Evolutionary conservation across 768 basidiomycete genomes (phyloP).

Genomic region (Macrolepiota dolichaula): DNA sequence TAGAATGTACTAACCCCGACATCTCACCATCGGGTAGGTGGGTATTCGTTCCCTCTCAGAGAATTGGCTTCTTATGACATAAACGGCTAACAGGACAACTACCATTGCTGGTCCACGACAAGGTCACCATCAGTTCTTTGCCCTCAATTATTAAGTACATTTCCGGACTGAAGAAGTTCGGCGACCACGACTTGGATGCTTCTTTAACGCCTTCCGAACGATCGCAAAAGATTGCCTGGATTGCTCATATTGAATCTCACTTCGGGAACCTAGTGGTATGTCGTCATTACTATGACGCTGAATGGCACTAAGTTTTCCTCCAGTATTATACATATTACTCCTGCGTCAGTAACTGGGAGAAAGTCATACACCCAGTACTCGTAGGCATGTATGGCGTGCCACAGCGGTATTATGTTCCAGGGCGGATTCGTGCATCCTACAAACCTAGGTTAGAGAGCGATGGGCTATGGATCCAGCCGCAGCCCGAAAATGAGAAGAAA

Average conservation of each 20-base stretch:
- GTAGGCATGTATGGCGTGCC: constrained; percentile 59
- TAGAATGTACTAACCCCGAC: constrained; percentile 66
- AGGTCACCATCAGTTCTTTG: constrained; percentile 46
- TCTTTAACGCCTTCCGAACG: constrained; percentile 42
- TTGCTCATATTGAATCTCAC: constrained; percentile 59
- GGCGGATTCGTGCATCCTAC: constrained; percentile 55
- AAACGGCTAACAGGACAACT: constrained; percentile 52
- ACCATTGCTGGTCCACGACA: constrained; percentile 64
- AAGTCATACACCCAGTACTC: constrained; percentile 51
- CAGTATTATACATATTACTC: constrained; percentile 68
- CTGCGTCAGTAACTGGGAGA: constrained; percentile 57
- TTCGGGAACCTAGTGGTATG: constrained; percentile 72
- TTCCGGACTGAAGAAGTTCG: constrained; percentile 39
- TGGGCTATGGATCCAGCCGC: constrained; percentile 52
- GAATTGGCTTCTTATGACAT: constrained; percentile 2
- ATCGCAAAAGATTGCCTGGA: constrained; percentile 58
- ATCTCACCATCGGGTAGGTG: constrained; percentile 67
- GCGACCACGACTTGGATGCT: constrained; percentile 44
- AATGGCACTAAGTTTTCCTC: constrained; percentile 1
- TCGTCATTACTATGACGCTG: constrained; percentile 7
- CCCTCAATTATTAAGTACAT: constrained; percentile 67
- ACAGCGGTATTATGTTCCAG: constrained; percentile 71
- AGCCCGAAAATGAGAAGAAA: constrained; percentile 39
- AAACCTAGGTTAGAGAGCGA: constrained; percentile 56
- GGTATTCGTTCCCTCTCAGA: constrained; percentile 11